Evolutionary conservation across 228 moss, liverwort and hornwort species (phyloP), one percentile per base, ranked within the genome.

Genomic region (Sphagnum fallax): DNA sequence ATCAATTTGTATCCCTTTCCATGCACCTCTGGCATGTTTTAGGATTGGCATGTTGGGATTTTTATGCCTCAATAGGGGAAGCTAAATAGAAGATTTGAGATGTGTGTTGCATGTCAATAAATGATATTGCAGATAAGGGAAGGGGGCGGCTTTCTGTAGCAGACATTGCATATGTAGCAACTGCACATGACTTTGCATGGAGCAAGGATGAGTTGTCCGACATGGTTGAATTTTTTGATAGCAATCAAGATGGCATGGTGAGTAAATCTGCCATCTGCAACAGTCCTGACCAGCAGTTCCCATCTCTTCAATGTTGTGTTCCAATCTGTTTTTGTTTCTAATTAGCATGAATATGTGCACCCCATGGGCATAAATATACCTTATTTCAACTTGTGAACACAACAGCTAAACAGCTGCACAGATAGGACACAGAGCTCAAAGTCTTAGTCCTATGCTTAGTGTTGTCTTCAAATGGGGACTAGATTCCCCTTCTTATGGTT

Each of bases 111-210:
- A 32, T 32, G 32, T 32, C 32, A 32, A 32, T 32, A 32, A 32
- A 2, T 32, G 32, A 32, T 32, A 32, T 13, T 70, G 68, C 83
- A 87, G 87, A 80, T 67, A 76, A 72, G 66, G 78, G 76, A 68
- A 81, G 65, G 55, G 80, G 87, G 65, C 74, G 16, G 61, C 67
- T 87, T 70, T 77, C 78, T 47, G 69, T 76, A 16, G 67, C 66
- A 70, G 83, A 83, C 63, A 75, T 87, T 53, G 87, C 83, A 74
- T 76, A 77, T 61, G 76, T 81, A 49, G 78, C 87, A 18, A 80
- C 63, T 66, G 61, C 71, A 55, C 87, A 87, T 70, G 87, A 87
- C 78, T 87, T 87, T 63, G 80, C 83, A 63, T 87, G 87, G 87
- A 78, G 72, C 68, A 70, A 74, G 16, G 72, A 80, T 66, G 87